These are phyloP conservation scores for Kodamaea fukazawae DNA, from an alignment of 805 yeast species.

Conservation along the genomic window DNA sequence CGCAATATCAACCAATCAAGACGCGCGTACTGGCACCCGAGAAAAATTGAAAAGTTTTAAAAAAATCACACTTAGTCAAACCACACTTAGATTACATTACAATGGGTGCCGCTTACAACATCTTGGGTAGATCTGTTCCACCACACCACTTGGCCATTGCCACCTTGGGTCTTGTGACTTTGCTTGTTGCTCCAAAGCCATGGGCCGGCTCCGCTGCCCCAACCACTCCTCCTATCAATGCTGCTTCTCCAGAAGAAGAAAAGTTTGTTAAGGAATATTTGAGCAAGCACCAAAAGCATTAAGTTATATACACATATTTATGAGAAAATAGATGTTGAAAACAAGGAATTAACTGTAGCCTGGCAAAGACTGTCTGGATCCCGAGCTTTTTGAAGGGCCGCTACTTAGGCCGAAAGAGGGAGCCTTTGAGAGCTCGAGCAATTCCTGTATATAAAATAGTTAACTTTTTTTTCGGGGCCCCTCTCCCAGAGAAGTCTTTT, in stretches of 20 bases:
- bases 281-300: conserved; percentile 46
- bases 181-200: conserved; percentile 70
- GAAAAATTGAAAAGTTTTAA: conserved; percentile 6
- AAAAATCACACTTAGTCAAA: conserved; percentile 4
- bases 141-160: conserved; percentile 82
- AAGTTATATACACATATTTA: conserved; percentile 2
- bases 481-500: neutral
- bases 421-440: neutral
- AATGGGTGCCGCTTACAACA: conserved; percentile 84
- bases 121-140: conserved; percentile 80
- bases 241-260: conserved; percentile 84
- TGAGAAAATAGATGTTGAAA: conserved; percentile 4
- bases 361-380: no score
- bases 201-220: conserved; percentile 57
- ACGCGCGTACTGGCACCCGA: neutral
- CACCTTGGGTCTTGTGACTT: conserved; percentile 68
- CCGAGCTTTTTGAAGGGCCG: no score
- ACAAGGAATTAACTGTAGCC: neutral
- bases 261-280: conserved; percentile 70
- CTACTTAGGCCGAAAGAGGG: no score
- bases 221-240: conserved; percentile 66
- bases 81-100: conserved; percentile 5
- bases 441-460: neutral
- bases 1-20: conserved; percentile 3
- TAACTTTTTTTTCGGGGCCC: neutral